phyloP scores from a whole-genome alignment of 257 asterid species.

The Verbena officinalis region DNA sequence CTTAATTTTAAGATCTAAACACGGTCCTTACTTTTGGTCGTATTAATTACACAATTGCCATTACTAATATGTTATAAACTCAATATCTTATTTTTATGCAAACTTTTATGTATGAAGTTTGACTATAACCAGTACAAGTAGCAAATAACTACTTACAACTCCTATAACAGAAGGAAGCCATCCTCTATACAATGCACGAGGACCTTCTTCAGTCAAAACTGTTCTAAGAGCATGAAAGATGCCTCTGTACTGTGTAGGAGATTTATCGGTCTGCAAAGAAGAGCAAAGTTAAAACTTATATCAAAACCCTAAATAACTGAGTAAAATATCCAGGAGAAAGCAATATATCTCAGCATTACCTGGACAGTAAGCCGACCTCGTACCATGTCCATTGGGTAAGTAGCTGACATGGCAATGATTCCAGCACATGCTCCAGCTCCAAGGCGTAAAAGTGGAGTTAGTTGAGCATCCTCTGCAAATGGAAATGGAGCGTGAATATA shows the following conservation, averaged over 20 bases:
- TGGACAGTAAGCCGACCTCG: slow-evolving; percentile 79
- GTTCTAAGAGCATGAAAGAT: slow-evolving; percentile 71
- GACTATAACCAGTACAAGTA: neutral
- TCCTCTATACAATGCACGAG: slow-evolving; percentile 73
- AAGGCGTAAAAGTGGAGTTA: slow-evolving; percentile 68
- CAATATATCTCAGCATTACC: slow-evolving; percentile 37
- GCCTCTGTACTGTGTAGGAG: slow-evolving; percentile 73
- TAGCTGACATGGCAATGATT: slow-evolving; percentile 82
- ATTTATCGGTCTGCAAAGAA: slow-evolving; percentile 58
- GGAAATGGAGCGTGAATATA: neutral
- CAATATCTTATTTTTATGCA: too few species aligned
- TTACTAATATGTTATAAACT: too few species aligned
- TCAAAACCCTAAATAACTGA: neutral
- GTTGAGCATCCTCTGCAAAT: slow-evolving; percentile 65
- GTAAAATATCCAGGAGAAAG: neutral
- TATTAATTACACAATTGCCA: too few species aligned
- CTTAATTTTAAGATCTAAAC: too few species aligned
- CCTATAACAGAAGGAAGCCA: slow-evolving; percentile 90
- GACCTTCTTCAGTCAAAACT: slow-evolving; percentile 73
- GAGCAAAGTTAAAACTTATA: slow-evolving; percentile 7
- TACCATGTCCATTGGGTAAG: slow-evolving; percentile 84
- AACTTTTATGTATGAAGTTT: neutral
- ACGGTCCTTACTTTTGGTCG: too few species aligned
- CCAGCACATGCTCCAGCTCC: slow-evolving; percentile 92
- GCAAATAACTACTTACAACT: slow-evolving; percentile 49